Evolutionary conservation across 495 filamentous ascomycete species (phyloP).

Genomic region (Aspergillus heteromorphus): DNA sequence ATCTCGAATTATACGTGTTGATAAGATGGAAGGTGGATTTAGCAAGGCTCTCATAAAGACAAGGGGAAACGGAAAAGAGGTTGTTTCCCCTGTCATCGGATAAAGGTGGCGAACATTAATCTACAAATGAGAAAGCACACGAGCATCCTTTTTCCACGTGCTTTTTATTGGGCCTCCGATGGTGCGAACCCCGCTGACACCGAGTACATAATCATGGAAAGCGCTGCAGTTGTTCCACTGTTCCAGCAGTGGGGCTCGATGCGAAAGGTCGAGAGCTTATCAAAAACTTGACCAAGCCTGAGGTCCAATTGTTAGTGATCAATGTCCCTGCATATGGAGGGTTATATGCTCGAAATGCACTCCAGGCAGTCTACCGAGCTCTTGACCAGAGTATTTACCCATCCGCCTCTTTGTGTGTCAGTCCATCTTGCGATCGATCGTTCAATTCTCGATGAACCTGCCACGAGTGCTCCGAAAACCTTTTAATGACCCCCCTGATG

Average conservation of each 20-base stretch:
- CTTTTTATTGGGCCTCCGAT: constrained; percentile 28
- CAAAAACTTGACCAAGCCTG: constrained; percentile 19
- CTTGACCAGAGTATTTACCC: constrained; percentile 19
- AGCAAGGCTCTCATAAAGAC: constrained; percentile 34
- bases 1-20: constrained; percentile 22
- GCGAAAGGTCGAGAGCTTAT: constrained; percentile 23
- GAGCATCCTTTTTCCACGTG: constrained; percentile 26
- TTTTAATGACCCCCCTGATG: no score
- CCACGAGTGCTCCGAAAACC: constrained; percentile 30
- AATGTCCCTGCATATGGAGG: constrained; percentile 27
- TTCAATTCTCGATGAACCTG: constrained; percentile 22
- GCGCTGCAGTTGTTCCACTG: constrained; percentile 29
- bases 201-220: constrained; percentile 39
- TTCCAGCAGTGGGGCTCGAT: constrained; percentile 26
- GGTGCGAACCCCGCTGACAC: constrained; percentile 24
- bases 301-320: constrained; percentile 7
- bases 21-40: constrained; percentile 37
- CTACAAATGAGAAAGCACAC: constrained; percentile 25
- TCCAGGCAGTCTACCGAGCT: neutral
- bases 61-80: constrained; percentile 33
- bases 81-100: no score
- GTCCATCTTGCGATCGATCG: constrained; percentile 20
- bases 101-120: constrained; percentile 32
- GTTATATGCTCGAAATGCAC: constrained; percentile 24
- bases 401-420: constrained; percentile 16